phyloP scores from a whole-genome alignment of 1,284 basidiomycete species.

The Athelia sp. region DNA sequence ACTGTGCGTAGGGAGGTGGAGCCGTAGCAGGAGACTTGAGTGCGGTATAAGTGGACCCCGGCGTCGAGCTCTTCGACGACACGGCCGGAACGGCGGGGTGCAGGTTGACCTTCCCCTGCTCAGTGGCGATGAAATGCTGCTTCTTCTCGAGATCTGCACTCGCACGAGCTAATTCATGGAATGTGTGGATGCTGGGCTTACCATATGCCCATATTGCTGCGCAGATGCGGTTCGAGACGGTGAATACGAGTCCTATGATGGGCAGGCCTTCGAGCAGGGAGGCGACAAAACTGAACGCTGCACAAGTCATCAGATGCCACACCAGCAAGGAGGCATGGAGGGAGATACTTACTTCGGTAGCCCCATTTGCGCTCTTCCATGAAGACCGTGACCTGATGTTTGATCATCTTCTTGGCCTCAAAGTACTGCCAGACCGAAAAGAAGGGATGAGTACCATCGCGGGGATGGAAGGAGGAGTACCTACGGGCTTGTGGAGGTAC shows the following conservation, averaged over 20 bases:
- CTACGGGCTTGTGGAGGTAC: neutral
- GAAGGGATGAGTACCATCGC: neutral
- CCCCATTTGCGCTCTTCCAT: conserved; percentile 87
- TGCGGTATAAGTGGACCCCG: too few relatives aligned
- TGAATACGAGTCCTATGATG: conserved; percentile 74
- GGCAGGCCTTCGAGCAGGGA: conserved; percentile 76
- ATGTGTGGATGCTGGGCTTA: conserved; percentile 25
- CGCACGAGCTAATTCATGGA: neutral
- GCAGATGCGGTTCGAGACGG: conserved; percentile 80
- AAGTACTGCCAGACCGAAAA: conserved; percentile 67
- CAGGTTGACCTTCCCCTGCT: neutral
- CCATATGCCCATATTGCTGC: conserved; percentile 93
- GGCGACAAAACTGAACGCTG: conserved; percentile 80
- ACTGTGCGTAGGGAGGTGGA: too few relatives aligned
- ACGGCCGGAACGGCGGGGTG: too few relatives aligned
- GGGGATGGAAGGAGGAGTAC: neutral
- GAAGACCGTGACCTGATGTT: conserved; percentile 63
- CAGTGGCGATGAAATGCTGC: conserved; percentile 56
- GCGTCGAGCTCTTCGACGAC: too few relatives aligned
- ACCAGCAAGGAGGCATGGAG: neutral
- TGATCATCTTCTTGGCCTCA: conserved; percentile 73
- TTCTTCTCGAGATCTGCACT: conserved; percentile 68
- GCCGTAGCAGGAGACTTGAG: too few relatives aligned
- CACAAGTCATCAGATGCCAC: neutral
- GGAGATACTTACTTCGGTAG: conserved; percentile 54